phyloP scores from a whole-genome alignment of 768 basidiomycete species.

The Rhizopogon roseolus region DNA sequence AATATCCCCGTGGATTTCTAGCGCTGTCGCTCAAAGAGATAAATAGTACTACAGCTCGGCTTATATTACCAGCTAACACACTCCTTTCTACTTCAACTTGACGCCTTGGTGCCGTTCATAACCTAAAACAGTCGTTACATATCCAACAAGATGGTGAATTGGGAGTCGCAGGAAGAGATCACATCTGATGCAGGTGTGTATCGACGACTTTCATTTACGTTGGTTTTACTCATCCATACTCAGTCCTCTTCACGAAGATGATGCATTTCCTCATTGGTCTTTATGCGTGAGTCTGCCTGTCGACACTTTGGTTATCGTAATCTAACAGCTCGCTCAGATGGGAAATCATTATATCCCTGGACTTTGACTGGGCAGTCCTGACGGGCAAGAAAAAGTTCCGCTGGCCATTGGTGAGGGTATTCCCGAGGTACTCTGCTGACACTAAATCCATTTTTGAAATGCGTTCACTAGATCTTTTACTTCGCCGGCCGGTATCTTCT shows the following conservation, averaged over 20 bases:
- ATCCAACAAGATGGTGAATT: conserved; percentile 31
- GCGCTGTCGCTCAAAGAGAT: not conserved
- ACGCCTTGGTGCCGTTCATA: not conserved
- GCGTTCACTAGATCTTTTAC: conserved; percentile 35
- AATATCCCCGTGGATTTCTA: not conserved
- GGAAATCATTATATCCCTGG: conserved; percentile 38
- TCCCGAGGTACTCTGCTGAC: not conserved
- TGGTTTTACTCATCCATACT: not conserved
- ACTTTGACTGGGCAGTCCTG: conserved; percentile 39
- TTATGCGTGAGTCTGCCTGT: conserved; percentile 32
- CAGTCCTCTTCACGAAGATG: conserved; percentile 35
- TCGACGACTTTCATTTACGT: not conserved
- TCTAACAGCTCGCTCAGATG: conserved; percentile 25
- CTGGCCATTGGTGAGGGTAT: conserved; percentile 41
- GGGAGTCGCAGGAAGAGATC: conserved; percentile 35
- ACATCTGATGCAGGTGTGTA: conserved; percentile 31
- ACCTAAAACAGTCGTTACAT: not conserved
- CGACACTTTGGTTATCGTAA: not conserved
- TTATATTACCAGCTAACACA: not conserved
- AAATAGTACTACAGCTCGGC: not conserved
- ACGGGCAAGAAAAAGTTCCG: conserved; percentile 37
- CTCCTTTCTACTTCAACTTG: not conserved
- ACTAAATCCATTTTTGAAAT: not conserved
- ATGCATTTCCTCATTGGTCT: conserved; percentile 41
- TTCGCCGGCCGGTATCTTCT: conserved; percentile 41